Conservation (phyloP, 2,329 filamentous ascomycete species). For the Aspergillus cejpii region DNA sequence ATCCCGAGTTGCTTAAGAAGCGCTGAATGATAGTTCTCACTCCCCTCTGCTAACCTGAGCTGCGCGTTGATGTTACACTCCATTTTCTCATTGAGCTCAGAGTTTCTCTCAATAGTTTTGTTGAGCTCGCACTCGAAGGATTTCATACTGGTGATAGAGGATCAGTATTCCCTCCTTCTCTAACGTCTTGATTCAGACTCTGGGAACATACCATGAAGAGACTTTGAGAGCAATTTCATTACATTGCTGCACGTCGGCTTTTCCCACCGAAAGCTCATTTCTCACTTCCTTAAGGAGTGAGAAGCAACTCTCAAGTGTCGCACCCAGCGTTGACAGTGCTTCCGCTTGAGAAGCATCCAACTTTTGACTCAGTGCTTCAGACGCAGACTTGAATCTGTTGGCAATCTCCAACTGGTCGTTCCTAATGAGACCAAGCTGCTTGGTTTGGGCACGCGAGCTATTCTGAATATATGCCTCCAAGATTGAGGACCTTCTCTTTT, state of each 20-base stretch:
- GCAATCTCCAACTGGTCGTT: slow-evolving; percentile 21
- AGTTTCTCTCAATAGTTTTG: slow-evolving; percentile 12
- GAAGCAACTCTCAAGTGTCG: slow-evolving; percentile 13
- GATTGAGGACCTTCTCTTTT: slow-evolving; percentile 24
- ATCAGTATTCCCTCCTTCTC: slow-evolving; percentile 1
- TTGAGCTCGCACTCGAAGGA: slow-evolving; percentile 12
- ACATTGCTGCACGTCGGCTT: slow-evolving; percentile 15
- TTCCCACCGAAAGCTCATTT: slow-evolving; percentile 13
- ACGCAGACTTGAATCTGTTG: slow-evolving; percentile 14
- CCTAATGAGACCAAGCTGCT: slow-evolving; percentile 17
- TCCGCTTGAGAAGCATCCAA: slow-evolving; percentile 11
- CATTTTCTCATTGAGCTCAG: slow-evolving; percentile 12
- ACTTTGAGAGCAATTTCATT: slow-evolving; percentile 14
- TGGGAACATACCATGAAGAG: slow-evolving; percentile 20
- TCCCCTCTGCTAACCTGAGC: slow-evolving; percentile 15
- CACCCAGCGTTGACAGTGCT: slow-evolving; percentile 12
- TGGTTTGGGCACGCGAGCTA: slow-evolving; percentile 18
- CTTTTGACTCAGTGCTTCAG: slow-evolving; percentile 12
- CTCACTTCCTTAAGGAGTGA: slow-evolving; percentile 12
- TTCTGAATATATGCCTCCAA: slow-evolving; percentile 32
- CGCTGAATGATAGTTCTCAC: slow-evolving; percentile 13
- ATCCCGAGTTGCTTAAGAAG: slow-evolving; percentile 20
- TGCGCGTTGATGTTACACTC: slow-evolving; percentile 17
- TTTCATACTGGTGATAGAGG: slow-evolving; percentile 17
- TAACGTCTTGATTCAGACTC: not conserved